phyloP scores from a whole-genome alignment of 139 green algal genomes.

The Tetratostichococcus sp. region DNA sequence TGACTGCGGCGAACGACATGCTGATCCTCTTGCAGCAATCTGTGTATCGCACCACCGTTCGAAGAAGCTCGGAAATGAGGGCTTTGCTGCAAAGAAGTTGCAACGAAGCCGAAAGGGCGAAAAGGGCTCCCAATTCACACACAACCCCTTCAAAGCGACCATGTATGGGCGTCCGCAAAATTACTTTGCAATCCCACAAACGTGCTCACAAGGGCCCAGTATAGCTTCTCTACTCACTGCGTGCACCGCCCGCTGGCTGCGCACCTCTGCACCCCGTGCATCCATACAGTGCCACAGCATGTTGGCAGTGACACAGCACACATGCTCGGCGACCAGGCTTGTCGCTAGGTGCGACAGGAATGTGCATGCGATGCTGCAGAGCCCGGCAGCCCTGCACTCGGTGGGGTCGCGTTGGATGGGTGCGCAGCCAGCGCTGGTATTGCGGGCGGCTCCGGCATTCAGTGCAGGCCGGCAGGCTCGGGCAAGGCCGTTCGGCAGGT shows the following conservation, averaged over 20 bases:
- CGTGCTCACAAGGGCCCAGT: not conserved
- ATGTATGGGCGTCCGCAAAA: no score
- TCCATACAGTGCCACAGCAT: not conserved
- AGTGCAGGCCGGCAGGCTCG: no score
- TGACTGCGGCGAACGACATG: not conserved
- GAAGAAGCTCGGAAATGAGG: no score
- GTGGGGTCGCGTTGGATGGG: not conserved
- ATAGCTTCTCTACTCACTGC: not conserved
- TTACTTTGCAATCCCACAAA: no score
- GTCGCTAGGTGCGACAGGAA: not conserved
- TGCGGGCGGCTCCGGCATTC: not conserved
- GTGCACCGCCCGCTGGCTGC: not conserved
- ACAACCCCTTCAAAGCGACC: no score
- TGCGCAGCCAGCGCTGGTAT: not conserved
- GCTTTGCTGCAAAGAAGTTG: no score
- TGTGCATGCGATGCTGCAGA: not conserved
- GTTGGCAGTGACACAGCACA: not conserved
- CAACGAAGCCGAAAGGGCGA: no score
- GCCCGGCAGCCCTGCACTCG: not conserved
- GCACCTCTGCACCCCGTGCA: not conserved
- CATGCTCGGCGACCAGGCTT: not conserved
- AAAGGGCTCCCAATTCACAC: no score
- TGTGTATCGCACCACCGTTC: no score
- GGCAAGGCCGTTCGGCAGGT: not conserved
- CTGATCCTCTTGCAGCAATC: not conserved